phyloP scores from a whole-genome alignment of 768 basidiomycete genomes.

The Galerina sulciceps region DNA sequence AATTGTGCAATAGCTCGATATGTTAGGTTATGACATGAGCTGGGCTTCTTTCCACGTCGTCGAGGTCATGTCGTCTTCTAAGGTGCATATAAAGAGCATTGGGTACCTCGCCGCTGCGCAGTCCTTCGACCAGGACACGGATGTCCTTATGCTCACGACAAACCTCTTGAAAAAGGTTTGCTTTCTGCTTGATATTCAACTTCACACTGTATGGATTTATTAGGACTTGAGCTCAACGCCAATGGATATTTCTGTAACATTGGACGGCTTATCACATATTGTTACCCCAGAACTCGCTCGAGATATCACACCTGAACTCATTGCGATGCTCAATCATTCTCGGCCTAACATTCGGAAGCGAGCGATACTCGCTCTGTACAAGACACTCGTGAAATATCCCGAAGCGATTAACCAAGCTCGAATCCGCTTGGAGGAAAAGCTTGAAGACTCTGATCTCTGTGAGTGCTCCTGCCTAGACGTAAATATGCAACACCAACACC shows the following conservation, averaged over 20 bases:
- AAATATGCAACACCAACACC: not conserved
- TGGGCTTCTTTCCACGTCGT: conserved; percentile 98
- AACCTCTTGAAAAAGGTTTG: conserved; percentile 93
- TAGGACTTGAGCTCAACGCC: conserved; percentile 84
- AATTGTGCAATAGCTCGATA: conserved; percentile 73
- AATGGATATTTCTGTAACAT: conserved; percentile 72
- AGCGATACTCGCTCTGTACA: conserved; percentile 84
- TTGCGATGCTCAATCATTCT: conserved; percentile 89
- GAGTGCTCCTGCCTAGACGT: conserved; percentile 17
- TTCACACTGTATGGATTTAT: conserved; percentile 21
- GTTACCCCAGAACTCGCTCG: conserved; percentile 88
- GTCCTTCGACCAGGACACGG: conserved; percentile 93
- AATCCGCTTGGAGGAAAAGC: conserved; percentile 72
- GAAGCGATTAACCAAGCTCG: conserved; percentile 73
- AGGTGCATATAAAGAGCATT: conserved; percentile 90
- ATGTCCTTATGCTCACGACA: conserved; percentile 96
- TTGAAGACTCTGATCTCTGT: conserved; percentile 82
- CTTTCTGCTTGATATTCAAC: not conserved
- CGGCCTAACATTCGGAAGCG: conserved; percentile 88
- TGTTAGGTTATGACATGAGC: conserved; percentile 93
- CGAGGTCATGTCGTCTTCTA: conserved; percentile 95
- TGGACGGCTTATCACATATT: conserved; percentile 85
- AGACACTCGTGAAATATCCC: conserved; percentile 81
- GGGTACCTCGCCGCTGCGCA: conserved; percentile 94
- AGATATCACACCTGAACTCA: conserved; percentile 85